Evolutionary conservation across 2,329 filamentous ascomycete genomes (phyloP), one percentile per base, ranked within the genome.

Genomic region (Diaporthe vexans): DNA sequence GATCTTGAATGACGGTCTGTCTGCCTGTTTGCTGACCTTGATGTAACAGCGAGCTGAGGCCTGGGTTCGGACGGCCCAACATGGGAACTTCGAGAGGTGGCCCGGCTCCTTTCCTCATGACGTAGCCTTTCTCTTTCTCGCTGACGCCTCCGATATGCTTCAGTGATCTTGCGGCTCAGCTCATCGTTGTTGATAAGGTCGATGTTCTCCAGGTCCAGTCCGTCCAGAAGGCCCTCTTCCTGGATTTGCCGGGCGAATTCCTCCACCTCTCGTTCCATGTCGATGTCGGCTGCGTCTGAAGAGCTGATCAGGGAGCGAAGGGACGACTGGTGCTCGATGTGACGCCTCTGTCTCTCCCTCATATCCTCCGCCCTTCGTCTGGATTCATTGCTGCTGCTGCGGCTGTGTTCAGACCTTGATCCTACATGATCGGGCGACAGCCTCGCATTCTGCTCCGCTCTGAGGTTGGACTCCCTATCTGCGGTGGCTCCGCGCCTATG

Each of bases 311-410:
- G 85, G 13, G 94, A 97, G 71, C 95, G 88, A 77, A 98, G 85
- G 74, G 95, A 98, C 0, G 95, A 93, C 84, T 98, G 96, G 80
- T 98, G 96, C 80, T 97, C 95, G 63, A 98, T 88, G 70, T 92
- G 92, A 67, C 93, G 86, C 29, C 84, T 81, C 65, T 84, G 82
- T 75, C 80, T 79, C 77, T 82, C 78, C 76, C 82, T 79, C 72
- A 82, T 78, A 76, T 83, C 82, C 75, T 86, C 83, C 61, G 80
- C 78, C 46, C 80, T 83, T 71, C 85, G 85, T 35, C 84, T 83
- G 46, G 86, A 87, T 72, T 86, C 86, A 77, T 87, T 88, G 72
- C 82, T 82, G 73, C 82, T 82, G 43, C 80, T 81, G 54, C 83
- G 84, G 72, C 84, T 81, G 70, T 80, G 77, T 77, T 83, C 79